Conservation (phyloP, 805 yeast species). For the Candida sithepensis region DNA sequence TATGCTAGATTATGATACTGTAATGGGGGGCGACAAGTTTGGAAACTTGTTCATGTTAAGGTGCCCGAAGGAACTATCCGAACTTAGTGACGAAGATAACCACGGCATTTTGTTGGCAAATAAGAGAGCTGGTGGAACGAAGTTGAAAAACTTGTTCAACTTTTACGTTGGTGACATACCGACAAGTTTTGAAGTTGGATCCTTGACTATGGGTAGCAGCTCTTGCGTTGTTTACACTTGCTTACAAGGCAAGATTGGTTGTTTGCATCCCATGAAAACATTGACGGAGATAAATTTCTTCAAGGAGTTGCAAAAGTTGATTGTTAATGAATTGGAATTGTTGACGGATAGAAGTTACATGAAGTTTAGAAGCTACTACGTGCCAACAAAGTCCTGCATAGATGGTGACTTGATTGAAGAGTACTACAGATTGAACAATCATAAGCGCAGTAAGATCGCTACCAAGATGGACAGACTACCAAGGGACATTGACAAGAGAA, state of each 20-base stretch:
- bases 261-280: conserved; percentile 62
- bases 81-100: conserved; percentile 47
- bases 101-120: conserved; percentile 37
- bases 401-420: conserved; percentile 87
- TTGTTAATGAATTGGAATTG: conserved; percentile 36
- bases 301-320: conserved; percentile 46
- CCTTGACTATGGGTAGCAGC: conserved; percentile 40
- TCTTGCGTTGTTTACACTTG: conserved; percentile 59
- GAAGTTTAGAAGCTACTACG: conserved; percentile 72
- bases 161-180: conserved; percentile 70
- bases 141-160: conserved; percentile 46
- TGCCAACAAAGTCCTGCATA: conserved; percentile 70
- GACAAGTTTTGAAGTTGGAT: conserved; percentile 61
- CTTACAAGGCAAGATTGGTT: conserved; percentile 77
- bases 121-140: conserved; percentile 18
- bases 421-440: conserved; percentile 36
- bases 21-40: conserved; percentile 81
- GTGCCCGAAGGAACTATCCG: conserved; percentile 47
- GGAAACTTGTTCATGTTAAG: conserved; percentile 76
- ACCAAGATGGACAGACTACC: conserved; percentile 43
- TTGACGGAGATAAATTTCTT: conserved; percentile 60
- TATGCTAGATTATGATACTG: conserved; percentile 70
- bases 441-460: conserved; percentile 36
- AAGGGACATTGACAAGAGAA: conserved; percentile 46
- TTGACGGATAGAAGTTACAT: conserved; percentile 66